Base-by-base conservation (phyloP, 495 filamentous ascomycete genomes). In the Parmelia sp. region DNA sequence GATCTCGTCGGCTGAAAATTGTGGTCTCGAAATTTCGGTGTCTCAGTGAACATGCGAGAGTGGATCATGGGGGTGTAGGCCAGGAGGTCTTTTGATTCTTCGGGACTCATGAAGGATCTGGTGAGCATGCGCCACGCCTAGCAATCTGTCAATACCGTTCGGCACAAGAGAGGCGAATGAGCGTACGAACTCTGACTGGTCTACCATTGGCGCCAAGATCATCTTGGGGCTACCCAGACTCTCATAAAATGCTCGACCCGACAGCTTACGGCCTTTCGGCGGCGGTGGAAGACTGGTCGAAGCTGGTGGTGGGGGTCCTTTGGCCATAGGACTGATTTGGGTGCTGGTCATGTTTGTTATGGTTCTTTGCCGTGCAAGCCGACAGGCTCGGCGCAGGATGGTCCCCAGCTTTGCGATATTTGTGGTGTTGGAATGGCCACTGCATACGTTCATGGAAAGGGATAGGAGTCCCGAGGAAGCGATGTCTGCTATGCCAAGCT, bases 1-100 rank as follows among this genome's bases (percentile, higher is more conserved):
- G 73, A 71, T 58, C 82, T 79, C 17, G 80, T 83, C 0, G 91
- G 85, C 68, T 95, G 87, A 76, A 96, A 96, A 71, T 89, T 84
- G 25, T 84, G 75, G 37, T 84, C 77, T 60, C 92, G 89, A 72
- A 94, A 91, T 57, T 87, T 86, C 14, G 84, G 73, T n/a, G 80
- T 83, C 62, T 92, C 86, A 55, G 78, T 80, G 71, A 92, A 97
- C 57, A 96, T 77, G 27, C 91, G 87, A 1, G 93, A 89, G 72
- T 99, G 94, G 65, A 94, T 84, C 94, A 99, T 99, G 42, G 92
- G 92, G 2, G 90, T 91, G 74, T 97, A 97, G 60, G 90, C 87
- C 36, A 97, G 82, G 21, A 93, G 71, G 39, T 76, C 73, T 58
- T 82, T 78, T 23, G 79, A 79, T 31, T 84, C 79, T 33, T 81